These are phyloP conservation scores for Tolypocladium album DNA, from an alignment of 2,329 filamentous ascomycete genomes.

Conservation along the genomic window DNA sequence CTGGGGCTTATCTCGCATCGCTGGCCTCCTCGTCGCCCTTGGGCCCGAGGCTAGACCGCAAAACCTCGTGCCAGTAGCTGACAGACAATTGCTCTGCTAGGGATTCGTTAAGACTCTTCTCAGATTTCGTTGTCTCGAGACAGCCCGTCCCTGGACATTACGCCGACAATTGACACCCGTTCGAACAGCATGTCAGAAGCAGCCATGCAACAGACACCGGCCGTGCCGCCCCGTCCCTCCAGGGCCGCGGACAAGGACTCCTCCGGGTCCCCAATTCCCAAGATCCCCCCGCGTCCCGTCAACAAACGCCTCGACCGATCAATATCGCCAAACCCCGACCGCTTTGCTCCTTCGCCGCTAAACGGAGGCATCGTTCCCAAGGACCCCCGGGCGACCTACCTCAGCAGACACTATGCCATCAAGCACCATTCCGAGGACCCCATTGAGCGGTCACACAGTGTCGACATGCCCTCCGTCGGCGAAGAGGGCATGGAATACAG, in stretches of 20 bases:
- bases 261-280: conserved; percentile 38
- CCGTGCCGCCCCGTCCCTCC: conserved; percentile 45
- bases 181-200: conserved; percentile 34
- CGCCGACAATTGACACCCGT: background rate
- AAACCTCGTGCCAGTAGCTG: background rate
- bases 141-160: background rate
- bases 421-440: conserved; percentile 27
- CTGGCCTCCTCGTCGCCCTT: background rate
- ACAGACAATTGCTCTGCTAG: background rate
- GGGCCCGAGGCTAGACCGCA: background rate
- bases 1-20: conserved; percentile 4
- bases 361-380: conserved; percentile 55
- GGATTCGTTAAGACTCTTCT: background rate
- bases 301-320: conserved; percentile 66
- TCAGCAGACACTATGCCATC: conserved; percentile 22
- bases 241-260: conserved; percentile 37
- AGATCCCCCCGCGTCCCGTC: conserved; percentile 67
- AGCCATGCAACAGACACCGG: conserved; percentile 38
- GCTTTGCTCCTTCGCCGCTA: conserved; percentile 76
- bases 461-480: conserved; percentile 74
- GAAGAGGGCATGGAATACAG: conserved; percentile 88
- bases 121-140: background rate
- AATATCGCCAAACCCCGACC: conserved; percentile 63
- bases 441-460: conserved; percentile 58
- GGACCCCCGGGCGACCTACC: conserved; percentile 25